Evolutionary conservation across 2,329 filamentous ascomycete genomes (phyloP).

Genomic region (Colletotrichum euphorbiae): DNA sequence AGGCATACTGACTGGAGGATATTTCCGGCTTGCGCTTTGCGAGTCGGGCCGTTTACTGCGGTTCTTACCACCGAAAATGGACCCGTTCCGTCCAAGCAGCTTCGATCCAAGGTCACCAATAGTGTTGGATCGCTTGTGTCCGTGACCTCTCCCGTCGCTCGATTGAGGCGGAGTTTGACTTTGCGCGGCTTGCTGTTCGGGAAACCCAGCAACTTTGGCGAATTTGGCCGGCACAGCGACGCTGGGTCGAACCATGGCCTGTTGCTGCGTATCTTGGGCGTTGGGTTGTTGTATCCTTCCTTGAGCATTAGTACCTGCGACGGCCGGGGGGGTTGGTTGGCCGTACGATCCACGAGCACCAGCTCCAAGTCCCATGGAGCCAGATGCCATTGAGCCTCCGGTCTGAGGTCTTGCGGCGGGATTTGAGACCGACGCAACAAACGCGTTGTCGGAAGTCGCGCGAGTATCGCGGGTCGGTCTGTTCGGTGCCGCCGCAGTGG

Average conservation of each 20-base stretch:
- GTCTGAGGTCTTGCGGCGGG: slow-evolving; percentile 76
- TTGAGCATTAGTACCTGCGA: slow-evolving; percentile 89
- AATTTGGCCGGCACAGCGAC: slow-evolving; percentile 70
- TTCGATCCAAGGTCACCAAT: slow-evolving; percentile 86
- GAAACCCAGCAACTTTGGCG: slow-evolving; percentile 68
- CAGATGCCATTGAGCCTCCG: slow-evolving; percentile 81
- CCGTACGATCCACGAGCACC: slow-evolving; percentile 79
- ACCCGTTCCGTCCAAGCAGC: slow-evolving; percentile 85
- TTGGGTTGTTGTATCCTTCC: slow-evolving; percentile 89
- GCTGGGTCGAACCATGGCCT: slow-evolving; percentile 72
- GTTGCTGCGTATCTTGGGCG: slow-evolving; percentile 73
- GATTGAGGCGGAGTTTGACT: slow-evolving; percentile 33
- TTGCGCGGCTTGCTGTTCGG: slow-evolving; percentile 56
- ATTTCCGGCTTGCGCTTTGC: slow-evolving; percentile 66
- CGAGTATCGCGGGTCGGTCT: slow-evolving; percentile 64
- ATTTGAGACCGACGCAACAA: slow-evolving; percentile 63
- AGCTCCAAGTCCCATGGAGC: slow-evolving; percentile 69
- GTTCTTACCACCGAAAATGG: slow-evolving; percentile 76
- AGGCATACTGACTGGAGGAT: slow-evolving; percentile 93
- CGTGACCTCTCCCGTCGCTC: slow-evolving; percentile 54
- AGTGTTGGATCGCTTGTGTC: slow-evolving; percentile 78
- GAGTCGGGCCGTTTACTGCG: slow-evolving; percentile 62
- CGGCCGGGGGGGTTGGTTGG: slow-evolving; percentile 86
- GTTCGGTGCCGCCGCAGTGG: slow-evolving; percentile 48
- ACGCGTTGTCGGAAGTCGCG: slow-evolving; percentile 64